Base-by-base conservation (phyloP, 257 asterid species). In the Jacaranda copaia region DNA sequence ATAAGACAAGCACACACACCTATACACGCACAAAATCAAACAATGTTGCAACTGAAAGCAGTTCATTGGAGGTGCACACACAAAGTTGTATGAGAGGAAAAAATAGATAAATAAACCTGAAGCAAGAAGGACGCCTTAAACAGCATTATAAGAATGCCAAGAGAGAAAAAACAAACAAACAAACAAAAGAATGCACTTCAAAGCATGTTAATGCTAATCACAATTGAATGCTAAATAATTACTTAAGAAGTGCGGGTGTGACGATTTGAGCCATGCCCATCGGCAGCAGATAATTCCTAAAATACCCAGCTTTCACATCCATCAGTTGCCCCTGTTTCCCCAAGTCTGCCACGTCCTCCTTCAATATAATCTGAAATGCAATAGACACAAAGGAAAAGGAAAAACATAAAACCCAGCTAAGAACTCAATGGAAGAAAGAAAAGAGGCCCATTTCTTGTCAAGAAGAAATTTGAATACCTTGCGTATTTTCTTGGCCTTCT, bases 251-350 rank as follows among this genome's bases (percentile, higher is more conserved):
- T 25, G 42, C 62, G 43, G 97, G 88, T 4, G 99, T 96, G 69
- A 91, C 97, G 68, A 96, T 89, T 85, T 81, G 88, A 42, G 98
- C 98, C 74, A 81, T 88, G 55, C 99, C 98, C 88, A 78, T 19
- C 1, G 97, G 98, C 45, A 78, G 81, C 84, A 96, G 81, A 80
- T 77, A 96, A 76, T 96, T 96, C 86, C 99, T 88, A 48, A 66
- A 85, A 83, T 70, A 96, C 46, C 98, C 99, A 81, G 99, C 97
- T 85, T 81, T 96, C 80, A 96, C 98, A 56, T 89, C 94, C 84
- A 86, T 35, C 66, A 96, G 88, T 82, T 93, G 89, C 25, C 99
- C 99, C 74, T 93, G 91, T 83, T 90, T 89, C 72, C 99, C 49
- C 90, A 96, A 82, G 12, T 83, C 78, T 15, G 83, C 9, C 75